phyloP scores from a whole-genome alignment of 331 rosid species.

The Pyrus hybrid region DNA sequence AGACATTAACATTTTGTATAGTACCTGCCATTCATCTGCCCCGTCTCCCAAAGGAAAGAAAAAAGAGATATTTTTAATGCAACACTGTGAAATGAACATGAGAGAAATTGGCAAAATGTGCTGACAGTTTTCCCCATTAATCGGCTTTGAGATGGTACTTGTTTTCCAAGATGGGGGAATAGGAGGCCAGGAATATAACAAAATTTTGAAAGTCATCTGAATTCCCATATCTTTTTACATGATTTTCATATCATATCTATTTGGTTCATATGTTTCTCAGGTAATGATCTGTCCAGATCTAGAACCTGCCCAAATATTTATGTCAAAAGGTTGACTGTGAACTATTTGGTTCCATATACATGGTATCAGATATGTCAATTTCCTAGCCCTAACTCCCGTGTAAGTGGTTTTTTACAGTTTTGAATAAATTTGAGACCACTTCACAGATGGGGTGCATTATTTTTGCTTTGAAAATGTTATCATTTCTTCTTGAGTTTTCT shows the following conservation, averaged over 20 bases:
- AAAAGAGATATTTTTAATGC: not conserved
- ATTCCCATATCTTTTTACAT: not conserved
- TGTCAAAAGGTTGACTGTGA: not conserved
- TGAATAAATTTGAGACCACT: not conserved
- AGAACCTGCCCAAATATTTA: not conserved
- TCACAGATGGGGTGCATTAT: not conserved
- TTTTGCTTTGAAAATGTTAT: not conserved
- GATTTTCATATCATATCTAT: not conserved
- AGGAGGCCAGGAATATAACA: not conserved
- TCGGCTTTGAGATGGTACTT: not conserved
- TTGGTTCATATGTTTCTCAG: slow-evolving; percentile 4
- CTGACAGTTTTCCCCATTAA: not conserved
- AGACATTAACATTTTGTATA: not conserved
- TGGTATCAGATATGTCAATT: not conserved
- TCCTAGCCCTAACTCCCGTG: not conserved
- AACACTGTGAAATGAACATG: not conserved
- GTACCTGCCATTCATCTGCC: not conserved
- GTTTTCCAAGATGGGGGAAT: not conserved
- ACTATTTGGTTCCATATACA: not conserved
- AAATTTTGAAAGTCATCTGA: not conserved
- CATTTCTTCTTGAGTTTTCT: not conserved
- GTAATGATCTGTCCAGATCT: not conserved
- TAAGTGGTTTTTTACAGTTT: not conserved
- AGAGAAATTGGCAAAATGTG: not conserved
- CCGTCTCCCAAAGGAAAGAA: not conserved